These are phyloP conservation scores for Oxytropis ochrocephala DNA, from an alignment of 306 rosid genomes.

Conservation along the genomic window DNA sequence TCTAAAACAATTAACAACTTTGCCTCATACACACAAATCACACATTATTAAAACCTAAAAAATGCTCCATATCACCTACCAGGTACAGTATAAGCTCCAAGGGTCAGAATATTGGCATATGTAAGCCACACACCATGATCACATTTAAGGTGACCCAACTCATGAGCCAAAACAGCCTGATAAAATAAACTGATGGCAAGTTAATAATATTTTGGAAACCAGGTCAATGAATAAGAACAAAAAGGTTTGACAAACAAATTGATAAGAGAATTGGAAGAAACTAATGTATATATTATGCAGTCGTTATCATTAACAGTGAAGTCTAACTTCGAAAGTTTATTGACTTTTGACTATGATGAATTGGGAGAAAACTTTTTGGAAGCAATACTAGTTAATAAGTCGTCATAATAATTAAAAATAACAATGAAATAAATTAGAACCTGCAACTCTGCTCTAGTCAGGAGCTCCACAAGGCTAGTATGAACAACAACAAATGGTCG, in stretches of 20 bases:
- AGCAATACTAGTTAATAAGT: neutral
- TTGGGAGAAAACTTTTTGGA: neutral
- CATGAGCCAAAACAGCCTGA: conserved; percentile 99
- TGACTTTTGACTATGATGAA: neutral
- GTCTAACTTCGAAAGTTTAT: neutral
- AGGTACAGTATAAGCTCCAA: conserved; percentile 84
- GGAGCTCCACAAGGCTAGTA: conserved; percentile 96
- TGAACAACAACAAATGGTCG: conserved; percentile 87
- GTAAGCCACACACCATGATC: conserved; percentile 99
- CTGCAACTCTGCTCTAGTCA: conserved; percentile 83
- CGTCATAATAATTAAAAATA: neutral
- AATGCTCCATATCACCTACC: conserved; percentile 45
- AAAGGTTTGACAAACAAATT: neutral
- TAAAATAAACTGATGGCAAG: conserved; percentile 20
- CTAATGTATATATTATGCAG: neutral
- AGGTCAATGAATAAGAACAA: neutral
- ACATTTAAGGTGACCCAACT: conserved; percentile 94
- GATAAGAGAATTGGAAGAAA: neutral
- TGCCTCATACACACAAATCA: neutral
- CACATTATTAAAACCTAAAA: neutral
- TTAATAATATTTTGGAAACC: conserved; percentile 14
- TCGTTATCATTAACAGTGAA: neutral
- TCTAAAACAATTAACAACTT: conserved; percentile 14
- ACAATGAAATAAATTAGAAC: conserved; percentile 29
- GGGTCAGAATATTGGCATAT: conserved; percentile 86